Percentiles rank a stretch among this genome's conserved stretches.
These are phyloP conservation scores for Rhexocercosporidium sp. DNA, from an alignment of 2,329 filamentous ascomycete genomes.

Conservation along the genomic window DNA sequence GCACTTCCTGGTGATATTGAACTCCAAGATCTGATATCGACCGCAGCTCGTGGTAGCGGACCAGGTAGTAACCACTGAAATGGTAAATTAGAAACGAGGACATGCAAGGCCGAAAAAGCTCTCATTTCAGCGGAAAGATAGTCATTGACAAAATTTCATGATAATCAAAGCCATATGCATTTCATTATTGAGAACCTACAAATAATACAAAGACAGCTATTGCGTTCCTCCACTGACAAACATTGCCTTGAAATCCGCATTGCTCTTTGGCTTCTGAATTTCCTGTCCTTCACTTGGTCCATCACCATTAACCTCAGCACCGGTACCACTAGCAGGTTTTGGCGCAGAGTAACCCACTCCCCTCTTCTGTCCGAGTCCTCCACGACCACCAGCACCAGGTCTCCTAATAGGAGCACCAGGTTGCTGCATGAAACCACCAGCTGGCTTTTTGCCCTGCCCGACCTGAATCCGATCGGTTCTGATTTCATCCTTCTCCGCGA, in stretches of 20 bases:
- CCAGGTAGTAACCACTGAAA: background rate
- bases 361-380: slow-evolving; percentile 43
- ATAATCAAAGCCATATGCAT: background rate
- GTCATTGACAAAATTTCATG: background rate
- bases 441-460: slow-evolving; percentile 37
- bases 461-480: slow-evolving; percentile 49
- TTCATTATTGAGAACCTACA: slow-evolving; percentile 2
- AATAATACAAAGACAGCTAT: slow-evolving; percentile 20
- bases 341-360: slow-evolving; percentile 40
- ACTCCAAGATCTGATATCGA: slow-evolving; percentile 11
- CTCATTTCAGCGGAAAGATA: background rate
- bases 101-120: background rate
- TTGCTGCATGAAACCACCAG: slow-evolving; percentile 46
- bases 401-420: slow-evolving; percentile 39
- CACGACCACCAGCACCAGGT: slow-evolving; percentile 44
- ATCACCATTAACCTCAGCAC: slow-evolving; percentile 27
- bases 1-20: too few relatives aligned
- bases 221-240: slow-evolving; percentile 38
- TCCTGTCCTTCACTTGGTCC: slow-evolving; percentile 27
- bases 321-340: slow-evolving; percentile 16
- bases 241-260: slow-evolving; percentile 61
- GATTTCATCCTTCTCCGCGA: slow-evolving; percentile 54
- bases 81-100: background rate
- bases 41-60: background rate
- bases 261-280: slow-evolving; percentile 51